Evolutionary conservation across 192 early-diverging fungal genomes (phyloP).

Genomic region (Coemansia sp.): DNA sequence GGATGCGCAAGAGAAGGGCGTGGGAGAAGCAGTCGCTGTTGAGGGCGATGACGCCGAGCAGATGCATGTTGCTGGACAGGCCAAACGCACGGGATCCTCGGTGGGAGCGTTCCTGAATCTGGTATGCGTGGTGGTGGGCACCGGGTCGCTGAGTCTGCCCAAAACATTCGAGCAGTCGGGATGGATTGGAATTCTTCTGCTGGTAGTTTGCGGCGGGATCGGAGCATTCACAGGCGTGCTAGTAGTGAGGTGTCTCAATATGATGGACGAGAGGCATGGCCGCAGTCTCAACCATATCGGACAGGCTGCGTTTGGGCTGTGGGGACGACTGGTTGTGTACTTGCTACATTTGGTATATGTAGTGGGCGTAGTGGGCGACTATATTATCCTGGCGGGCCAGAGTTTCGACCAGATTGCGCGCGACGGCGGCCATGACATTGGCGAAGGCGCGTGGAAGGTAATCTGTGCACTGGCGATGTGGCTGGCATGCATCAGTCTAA

Average conservation of each 20-base stretch:
- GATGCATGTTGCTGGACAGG: conserved; percentile 15
- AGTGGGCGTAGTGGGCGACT: conserved; percentile 65
- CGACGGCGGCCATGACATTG: conserved; percentile 40
- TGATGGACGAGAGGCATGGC: conserved; percentile 55
- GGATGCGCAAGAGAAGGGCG: conserved; percentile 3
- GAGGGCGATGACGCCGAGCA: conserved; percentile 3
- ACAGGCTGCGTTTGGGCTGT: conserved; percentile 62
- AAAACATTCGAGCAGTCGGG: conserved; percentile 68
- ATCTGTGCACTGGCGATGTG: conserved; percentile 60
- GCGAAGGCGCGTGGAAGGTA: conserved; percentile 59
- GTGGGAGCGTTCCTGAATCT: conserved; percentile 60
- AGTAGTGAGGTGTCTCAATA: conserved; percentile 67
- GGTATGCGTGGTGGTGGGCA: conserved; percentile 71
- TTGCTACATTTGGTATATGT: conserved; percentile 67
- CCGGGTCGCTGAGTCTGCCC: conserved; percentile 74
- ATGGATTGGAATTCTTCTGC: conserved; percentile 69
- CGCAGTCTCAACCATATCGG: conserved; percentile 66
- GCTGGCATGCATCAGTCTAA: conserved; percentile 70
- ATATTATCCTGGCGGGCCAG: conserved; percentile 71
- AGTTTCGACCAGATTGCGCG: conserved; percentile 61
- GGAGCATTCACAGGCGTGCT: conserved; percentile 71
- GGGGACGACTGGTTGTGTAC: conserved; percentile 59
- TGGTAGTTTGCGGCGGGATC: conserved; percentile 65
- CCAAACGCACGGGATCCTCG: conserved; percentile 51
- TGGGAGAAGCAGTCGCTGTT: neutral